Percentiles rank a stretch among this genome's conserved stretches.
Conservation (phyloP, 768 basidiomycete genomes). For the Amanita inopinata region DNA sequence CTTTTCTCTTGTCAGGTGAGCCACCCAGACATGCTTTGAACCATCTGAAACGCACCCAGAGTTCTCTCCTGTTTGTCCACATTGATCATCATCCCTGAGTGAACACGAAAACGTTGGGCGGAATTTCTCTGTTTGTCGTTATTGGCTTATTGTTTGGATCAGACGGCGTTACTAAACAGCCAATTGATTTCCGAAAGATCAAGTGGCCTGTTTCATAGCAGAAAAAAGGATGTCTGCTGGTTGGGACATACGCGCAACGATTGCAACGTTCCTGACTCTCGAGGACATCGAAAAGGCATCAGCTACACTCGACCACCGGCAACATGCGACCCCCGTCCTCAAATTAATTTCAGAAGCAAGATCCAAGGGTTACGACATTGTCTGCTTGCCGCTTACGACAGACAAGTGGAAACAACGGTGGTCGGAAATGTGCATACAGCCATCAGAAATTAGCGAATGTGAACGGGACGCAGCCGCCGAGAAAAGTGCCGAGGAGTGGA, state of each 20-base stretch:
- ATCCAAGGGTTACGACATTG: conserved; percentile 60
- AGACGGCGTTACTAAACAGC: conserved; percentile 2
- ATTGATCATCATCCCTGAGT: no score
- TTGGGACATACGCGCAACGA: conserved; percentile 29
- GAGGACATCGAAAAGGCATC: conserved; percentile 31
- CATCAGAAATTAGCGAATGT: conserved; percentile 30
- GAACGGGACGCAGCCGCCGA: conserved; percentile 35
- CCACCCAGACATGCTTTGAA: no score
- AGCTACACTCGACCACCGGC: conserved; percentile 12
- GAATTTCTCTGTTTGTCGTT: conserved; percentile 5
- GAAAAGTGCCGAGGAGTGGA: conserved; percentile 76
- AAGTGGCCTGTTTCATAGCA: conserved; percentile 9
- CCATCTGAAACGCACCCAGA: no score
- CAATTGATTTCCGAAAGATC: neutral
- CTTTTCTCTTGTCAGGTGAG: no score
- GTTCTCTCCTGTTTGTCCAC: no score
- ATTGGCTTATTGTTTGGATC: conserved; percentile 21
- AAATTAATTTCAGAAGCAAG: conserved; percentile 41
- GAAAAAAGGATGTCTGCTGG: conserved; percentile 18
- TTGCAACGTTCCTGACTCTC: conserved; percentile 28
- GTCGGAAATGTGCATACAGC: conserved; percentile 78
- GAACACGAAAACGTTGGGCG: no score
- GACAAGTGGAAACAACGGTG: conserved; percentile 80
- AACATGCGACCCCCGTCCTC: conserved; percentile 39
- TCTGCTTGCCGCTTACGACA: conserved; percentile 86